phyloP scores from a whole-genome alignment of 306 rosid genomes.

The Clitoria ternatea region DNA sequence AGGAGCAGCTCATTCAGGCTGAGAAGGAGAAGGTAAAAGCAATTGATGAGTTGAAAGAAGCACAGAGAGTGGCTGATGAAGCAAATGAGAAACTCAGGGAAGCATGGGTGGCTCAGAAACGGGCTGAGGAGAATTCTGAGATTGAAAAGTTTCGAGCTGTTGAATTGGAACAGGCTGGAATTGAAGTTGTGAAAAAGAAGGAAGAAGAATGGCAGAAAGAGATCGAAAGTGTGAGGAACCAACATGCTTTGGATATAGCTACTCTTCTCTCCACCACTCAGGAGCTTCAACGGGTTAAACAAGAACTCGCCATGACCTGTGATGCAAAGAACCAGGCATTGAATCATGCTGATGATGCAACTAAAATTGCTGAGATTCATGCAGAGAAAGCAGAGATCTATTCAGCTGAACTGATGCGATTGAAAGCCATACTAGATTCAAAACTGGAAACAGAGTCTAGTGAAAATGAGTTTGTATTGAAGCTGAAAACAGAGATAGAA shows the following conservation, averaged over 20 bases:
- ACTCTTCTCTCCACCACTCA: constrained; percentile 72
- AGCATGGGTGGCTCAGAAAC: constrained; percentile 77
- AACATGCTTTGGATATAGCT: constrained; percentile 76
- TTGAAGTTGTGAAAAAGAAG: constrained; percentile 75
- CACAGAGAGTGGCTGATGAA: constrained; percentile 63
- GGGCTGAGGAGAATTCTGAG: constrained; percentile 83
- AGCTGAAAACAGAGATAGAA: constrained; percentile 60
- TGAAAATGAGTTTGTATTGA: constrained; percentile 50
- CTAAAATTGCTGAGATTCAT: constrained; percentile 86
- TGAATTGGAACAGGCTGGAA: constrained; percentile 88
- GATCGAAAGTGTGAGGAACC: constrained; percentile 67
- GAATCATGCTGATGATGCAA: constrained; percentile 78
- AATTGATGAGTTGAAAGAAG: constrained; percentile 70
- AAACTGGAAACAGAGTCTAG: constrained; percentile 57
- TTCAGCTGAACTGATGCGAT: constrained; percentile 58
- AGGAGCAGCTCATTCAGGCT: constrained; percentile 61
- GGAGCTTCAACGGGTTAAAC: constrained; percentile 82
- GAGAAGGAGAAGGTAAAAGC: constrained; percentile 80
- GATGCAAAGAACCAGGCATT: constrained; percentile 93
- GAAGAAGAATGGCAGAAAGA: constrained; percentile 85
- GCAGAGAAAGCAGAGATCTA: constrained; percentile 71
- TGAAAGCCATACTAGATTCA: constrained; percentile 67
- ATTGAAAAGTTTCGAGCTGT: constrained; percentile 90
- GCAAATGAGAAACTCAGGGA: constrained; percentile 80
- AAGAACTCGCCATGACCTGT: constrained; percentile 63